These are phyloP conservation scores for Hysterium pulicare DNA, from an alignment of 2,329 filamentous ascomycete species.

Conservation along the genomic window DNA sequence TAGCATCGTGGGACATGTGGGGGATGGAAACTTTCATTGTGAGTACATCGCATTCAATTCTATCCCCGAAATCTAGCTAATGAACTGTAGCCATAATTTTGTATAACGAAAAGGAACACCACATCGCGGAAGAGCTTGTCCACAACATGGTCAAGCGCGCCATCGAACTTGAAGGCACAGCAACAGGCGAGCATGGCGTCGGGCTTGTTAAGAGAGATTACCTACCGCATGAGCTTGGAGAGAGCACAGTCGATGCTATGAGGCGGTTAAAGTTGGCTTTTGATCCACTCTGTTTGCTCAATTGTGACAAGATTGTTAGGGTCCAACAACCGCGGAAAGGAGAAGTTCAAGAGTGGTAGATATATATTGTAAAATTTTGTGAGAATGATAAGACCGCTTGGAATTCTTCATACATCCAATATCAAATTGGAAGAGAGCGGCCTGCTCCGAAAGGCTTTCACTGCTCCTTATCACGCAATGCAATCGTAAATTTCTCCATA, in stretches of 20 bases:
- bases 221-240: slow-evolving; percentile 71
- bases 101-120: slow-evolving; percentile 63
- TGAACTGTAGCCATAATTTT: slow-evolving; percentile 54
- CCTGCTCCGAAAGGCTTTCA: too few relatives aligned
- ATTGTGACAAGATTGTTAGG: slow-evolving; percentile 65
- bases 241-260: slow-evolving; percentile 75
- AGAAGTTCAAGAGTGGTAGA: slow-evolving; percentile 48
- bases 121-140: slow-evolving; percentile 66
- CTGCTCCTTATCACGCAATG: too few relatives aligned
- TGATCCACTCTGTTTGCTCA: slow-evolving; percentile 67
- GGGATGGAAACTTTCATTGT: slow-evolving; percentile 72
- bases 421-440: too few relatives aligned
- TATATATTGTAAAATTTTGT: not conserved
- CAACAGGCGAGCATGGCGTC: slow-evolving; percentile 81
- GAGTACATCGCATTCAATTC: slow-evolving; percentile 21
- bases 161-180: slow-evolving; percentile 80
- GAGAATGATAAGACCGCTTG: not conserved
- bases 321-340: slow-evolving; percentile 48
- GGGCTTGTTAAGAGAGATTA: slow-evolving; percentile 84
- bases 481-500: too few relatives aligned
- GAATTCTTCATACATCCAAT: too few relatives aligned
- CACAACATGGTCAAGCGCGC: slow-evolving; percentile 84
- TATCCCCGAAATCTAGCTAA: not conserved
- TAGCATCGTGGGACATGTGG: slow-evolving; percentile 69
- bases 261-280: slow-evolving; percentile 79